Base-by-base conservation (phyloP, 2,329 filamentous ascomycete species). In the Cadophora sp. region DNA sequence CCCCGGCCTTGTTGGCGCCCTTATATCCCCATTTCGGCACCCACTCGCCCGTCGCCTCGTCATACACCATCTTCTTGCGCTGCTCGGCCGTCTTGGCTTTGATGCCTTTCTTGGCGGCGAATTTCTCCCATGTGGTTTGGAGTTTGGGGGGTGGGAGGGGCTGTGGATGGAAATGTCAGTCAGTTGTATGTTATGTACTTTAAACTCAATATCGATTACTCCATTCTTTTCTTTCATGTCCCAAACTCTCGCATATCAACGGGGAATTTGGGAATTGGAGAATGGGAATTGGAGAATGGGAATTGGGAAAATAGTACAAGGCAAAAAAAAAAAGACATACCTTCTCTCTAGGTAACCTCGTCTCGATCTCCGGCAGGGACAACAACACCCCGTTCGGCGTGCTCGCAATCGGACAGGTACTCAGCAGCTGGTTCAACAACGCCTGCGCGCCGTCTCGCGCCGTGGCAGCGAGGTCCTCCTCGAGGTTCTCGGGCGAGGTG, bases 81-180 rank as follows among this genome's bases (percentile, higher is more conserved):
- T 89, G 85, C 78, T 96, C 93, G 72, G 91, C 88, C 72, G 88
- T 91, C 87, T 94, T 97, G 80, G 89, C 89, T 83, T 91, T 92
- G 82, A 99, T 98, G 65, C 96, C 96, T 86, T 97, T 97, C 88
- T 97, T 97, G 80, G 89, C 91, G 55, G 96, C 96, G 82, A 99
- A 99, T 76, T 91, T 88, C 83, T 97, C 91, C 96, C 96, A 99
- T 80, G 94, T 97, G 67, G 95, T 98, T 73, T 91, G 91, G 66
- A 90, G 84, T 82, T 94, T 96, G 73, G 89, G 86, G 65, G 88
- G 85, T 0, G 96, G 96, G 9, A 98, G 84, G 11, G 93, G 93
- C 81, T 78, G 58, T 78, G 58, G 20, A 18, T n/a, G 16, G 11
- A 36, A 13, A 2, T 20, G 50, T 68, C 47, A 67, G 59, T 56